A percentile compares a stretch with the other conserved stretches of the same genome.
These are phyloP conservation scores for Geosmithia putterillii DNA, from an alignment of 2,329 filamentous ascomycete genomes.

Conservation along the genomic window DNA sequence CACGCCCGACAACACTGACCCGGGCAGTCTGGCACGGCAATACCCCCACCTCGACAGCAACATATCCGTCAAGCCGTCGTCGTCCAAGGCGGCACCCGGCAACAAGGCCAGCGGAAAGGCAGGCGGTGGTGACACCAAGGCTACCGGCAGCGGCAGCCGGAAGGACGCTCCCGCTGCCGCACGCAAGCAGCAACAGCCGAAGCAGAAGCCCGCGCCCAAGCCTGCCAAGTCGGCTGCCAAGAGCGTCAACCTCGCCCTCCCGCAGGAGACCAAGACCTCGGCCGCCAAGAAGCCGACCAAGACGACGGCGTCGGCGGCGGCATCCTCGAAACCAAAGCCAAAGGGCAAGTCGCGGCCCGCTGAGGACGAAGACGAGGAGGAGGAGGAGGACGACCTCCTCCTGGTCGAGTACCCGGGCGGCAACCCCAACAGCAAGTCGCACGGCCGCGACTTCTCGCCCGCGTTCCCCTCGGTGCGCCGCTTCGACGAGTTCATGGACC, in stretches of 20 bases:
- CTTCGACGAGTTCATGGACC: constrained; percentile 41
- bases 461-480: constrained; percentile 32
- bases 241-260: constrained; percentile 20
- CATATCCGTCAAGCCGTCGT: constrained; percentile 4
- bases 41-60: constrained; percentile 49
- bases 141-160: not conserved
- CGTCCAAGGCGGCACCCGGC: not conserved
- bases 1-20: constrained; percentile 52
- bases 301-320: constrained; percentile 12
- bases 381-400: constrained; percentile 44
- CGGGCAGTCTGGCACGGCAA: constrained; percentile 49
- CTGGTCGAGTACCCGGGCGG: constrained; percentile 45
- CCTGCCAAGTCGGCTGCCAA: constrained; percentile 13
- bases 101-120: not conserved
- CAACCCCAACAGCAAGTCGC: constrained; percentile 27
- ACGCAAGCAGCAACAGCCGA: constrained; percentile 7
- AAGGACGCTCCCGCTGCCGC: not conserved
- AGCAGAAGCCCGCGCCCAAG: constrained; percentile 9
- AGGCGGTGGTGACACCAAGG: constrained; percentile 6
- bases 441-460: constrained; percentile 32
- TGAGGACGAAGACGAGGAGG: constrained; percentile 39
- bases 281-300: constrained; percentile 11
- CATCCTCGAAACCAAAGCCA: too few species aligned
- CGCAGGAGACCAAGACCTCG: constrained; percentile 13
- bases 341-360: constrained; percentile 15